Base-by-base conservation (phyloP, 768 basidiomycete genomes). In the Suillus fuscotomentosus region DNA sequence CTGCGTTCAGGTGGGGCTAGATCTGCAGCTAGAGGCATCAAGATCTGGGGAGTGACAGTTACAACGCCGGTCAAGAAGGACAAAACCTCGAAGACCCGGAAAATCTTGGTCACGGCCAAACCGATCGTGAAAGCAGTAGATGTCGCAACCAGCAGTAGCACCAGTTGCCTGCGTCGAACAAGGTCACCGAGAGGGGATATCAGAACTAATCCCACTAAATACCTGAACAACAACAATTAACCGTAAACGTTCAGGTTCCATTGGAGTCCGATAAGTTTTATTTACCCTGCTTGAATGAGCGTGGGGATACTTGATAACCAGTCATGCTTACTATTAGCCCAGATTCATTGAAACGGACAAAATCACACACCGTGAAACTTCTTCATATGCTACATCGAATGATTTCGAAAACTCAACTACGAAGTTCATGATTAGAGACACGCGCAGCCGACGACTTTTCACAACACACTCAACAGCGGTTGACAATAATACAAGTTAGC, bases 401-500 rank as follows among this genome's bases (percentile, higher is more conserved):
- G 78, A 78, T 51, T 75, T 67, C 53, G 82, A 73, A 69, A 81
- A 76, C 43, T 75, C 65, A 34, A 76, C 74, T 75, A 13, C 54
- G 11, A n/a, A 20, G 17, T 27, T 41, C 47, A 38, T 41, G 50
- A 41, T 67, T 53, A 51, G 11, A 13, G 54, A 45, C 27, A 15
- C 13, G 4, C 13, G 14, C 10, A 11, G 34, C 22, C 20, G n/a
- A 9, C 22, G 48, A 54, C 7, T 57, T 20, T 60, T 13, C 27
- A 2, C 0, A 17, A 77, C 82, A 67, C 72, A 86, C 92, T 90
- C 15, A 94, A 76, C 68, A 95, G 72, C 0, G 92, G 92, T 77
- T 92, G 91, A 66, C 88, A 90, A 68, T 94, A 95, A 71, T 94
- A 94, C 55, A 94, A 72, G 70, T 94, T 94, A n/a, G 86, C 83